phyloP scores from a whole-genome alignment of 176 grass and related monocot species.

The Saccharum spontaneum region DNA sequence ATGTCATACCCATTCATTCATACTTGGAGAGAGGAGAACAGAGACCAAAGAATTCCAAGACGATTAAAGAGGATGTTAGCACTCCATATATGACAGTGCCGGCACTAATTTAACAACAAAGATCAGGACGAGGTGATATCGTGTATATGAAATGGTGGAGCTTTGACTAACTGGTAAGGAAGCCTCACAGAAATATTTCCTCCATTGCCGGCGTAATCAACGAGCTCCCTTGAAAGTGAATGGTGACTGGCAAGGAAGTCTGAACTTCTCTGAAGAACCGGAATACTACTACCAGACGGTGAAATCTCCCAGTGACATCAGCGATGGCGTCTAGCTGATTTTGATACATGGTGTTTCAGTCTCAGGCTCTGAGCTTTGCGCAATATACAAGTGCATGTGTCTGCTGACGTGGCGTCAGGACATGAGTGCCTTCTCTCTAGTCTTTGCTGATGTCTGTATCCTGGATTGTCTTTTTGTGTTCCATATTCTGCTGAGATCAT shows the following conservation, averaged over 20 bases:
- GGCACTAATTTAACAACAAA: not conserved
- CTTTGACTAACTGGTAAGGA: not conserved
- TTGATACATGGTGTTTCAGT: conserved; percentile 6
- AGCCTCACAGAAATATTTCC: not conserved
- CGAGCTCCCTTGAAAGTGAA: not conserved
- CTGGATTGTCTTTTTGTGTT: not conserved
- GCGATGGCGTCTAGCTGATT: conserved; percentile 34
- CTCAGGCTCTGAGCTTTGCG: not conserved
- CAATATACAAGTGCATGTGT: not conserved
- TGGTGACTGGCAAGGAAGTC: too few species aligned
- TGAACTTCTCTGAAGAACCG: not conserved
- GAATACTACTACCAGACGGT: not conserved
- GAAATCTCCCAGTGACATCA: conserved; percentile 26
- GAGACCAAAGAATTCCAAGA: not conserved
- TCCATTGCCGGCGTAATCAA: too few species aligned
- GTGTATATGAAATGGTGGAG: not conserved
- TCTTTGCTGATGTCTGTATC: not conserved
- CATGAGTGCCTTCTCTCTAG: not conserved
- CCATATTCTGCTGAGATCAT: not conserved
- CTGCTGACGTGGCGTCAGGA: conserved; percentile 7
- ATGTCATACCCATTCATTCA: not conserved
- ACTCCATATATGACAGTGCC: not conserved
- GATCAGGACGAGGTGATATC: not conserved
- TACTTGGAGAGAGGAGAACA: not conserved
- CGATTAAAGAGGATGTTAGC: not conserved